A percentile compares a stretch with the other conserved stretches of the same genome.
Conservation (phyloP, 345 rosid species). For the Eucalyptus curtisii region DNA sequence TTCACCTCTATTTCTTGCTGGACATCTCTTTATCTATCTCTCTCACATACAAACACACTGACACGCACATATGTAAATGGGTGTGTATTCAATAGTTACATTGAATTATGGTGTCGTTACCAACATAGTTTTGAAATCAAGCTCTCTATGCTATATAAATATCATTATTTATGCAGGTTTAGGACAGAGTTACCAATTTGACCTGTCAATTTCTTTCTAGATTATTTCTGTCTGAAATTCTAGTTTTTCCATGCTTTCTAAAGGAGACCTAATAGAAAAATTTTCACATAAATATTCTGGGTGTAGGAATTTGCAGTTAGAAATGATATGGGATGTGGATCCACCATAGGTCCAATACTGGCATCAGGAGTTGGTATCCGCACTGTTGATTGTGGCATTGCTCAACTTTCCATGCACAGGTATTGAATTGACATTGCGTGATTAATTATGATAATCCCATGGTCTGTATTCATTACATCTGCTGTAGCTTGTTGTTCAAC, state of each 20-base stretch:
- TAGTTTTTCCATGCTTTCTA: neutral
- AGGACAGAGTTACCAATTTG: neutral
- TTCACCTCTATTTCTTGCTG: neutral
- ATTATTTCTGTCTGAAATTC: neutral
- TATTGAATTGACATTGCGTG: neutral
- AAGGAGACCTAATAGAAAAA: neutral
- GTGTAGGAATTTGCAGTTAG: slow-evolving; percentile 88
- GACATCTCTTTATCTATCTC: neutral
- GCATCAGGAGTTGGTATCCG: slow-evolving; percentile 90
- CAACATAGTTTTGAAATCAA: neutral
- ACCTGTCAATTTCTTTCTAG: neutral
- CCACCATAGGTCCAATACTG: slow-evolving; percentile 93
- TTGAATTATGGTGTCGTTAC: neutral
- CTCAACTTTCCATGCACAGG: slow-evolving; percentile 99
- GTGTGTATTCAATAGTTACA: neutral
- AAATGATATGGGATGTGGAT: slow-evolving; percentile 98
- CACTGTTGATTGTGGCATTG: slow-evolving; percentile 89
- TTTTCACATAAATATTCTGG: neutral
- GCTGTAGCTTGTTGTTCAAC: accelerated
- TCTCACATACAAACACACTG: neutral
- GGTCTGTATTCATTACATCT: neutral
- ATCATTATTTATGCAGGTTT: neutral
- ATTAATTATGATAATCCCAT: neutral
- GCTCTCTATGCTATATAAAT: neutral
- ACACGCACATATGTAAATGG: neutral